Evolutionary conservation across 2,329 filamentous ascomycete species (phyloP).

Genomic region (Trichothecium roseum): DNA sequence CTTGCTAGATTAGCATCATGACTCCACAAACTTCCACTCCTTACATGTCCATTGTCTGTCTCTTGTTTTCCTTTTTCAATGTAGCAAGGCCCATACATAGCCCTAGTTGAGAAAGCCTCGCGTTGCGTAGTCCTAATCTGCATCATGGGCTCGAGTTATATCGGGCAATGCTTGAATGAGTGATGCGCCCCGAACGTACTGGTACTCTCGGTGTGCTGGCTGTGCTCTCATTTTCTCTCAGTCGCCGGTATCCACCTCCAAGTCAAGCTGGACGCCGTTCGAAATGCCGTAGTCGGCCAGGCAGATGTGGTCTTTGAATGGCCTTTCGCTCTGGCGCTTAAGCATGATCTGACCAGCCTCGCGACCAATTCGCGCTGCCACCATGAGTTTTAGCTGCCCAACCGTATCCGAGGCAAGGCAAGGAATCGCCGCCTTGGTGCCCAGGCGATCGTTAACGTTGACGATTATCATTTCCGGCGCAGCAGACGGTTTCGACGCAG

Average conservation of each 20-base stretch:
- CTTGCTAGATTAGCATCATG: too few relatives aligned
- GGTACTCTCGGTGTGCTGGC: too few relatives aligned
- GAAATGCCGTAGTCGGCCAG: slow-evolving; percentile 90
- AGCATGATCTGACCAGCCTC: slow-evolving; percentile 86
- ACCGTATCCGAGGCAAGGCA: slow-evolving; percentile 79
- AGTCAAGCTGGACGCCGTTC: slow-evolving; percentile 67
- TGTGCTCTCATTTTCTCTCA: too few relatives aligned
- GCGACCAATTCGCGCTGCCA: slow-evolving; percentile 79
- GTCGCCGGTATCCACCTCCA: slow-evolving; percentile 52
- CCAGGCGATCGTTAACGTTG: slow-evolving; percentile 86
- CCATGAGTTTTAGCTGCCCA: slow-evolving; percentile 81
- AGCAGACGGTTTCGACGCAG: slow-evolving; percentile 14
- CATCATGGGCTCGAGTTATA: too few relatives aligned
- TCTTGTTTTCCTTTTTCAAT: too few relatives aligned
- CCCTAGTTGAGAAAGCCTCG: too few relatives aligned
- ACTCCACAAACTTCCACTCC: too few relatives aligned
- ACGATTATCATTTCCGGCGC: slow-evolving; percentile 84
- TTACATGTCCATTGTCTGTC: too few relatives aligned
- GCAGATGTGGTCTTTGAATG: slow-evolving; percentile 84
- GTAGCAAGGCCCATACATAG: too few relatives aligned
- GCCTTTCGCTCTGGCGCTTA: slow-evolving; percentile 82
- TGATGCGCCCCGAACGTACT: too few relatives aligned
- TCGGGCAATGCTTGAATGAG: too few relatives aligned
- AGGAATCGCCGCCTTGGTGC: slow-evolving; percentile 89
- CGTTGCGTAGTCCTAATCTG: too few relatives aligned